Conservation (phyloP, 129 eudicot genomes). For the Arctium lappa region DNA sequence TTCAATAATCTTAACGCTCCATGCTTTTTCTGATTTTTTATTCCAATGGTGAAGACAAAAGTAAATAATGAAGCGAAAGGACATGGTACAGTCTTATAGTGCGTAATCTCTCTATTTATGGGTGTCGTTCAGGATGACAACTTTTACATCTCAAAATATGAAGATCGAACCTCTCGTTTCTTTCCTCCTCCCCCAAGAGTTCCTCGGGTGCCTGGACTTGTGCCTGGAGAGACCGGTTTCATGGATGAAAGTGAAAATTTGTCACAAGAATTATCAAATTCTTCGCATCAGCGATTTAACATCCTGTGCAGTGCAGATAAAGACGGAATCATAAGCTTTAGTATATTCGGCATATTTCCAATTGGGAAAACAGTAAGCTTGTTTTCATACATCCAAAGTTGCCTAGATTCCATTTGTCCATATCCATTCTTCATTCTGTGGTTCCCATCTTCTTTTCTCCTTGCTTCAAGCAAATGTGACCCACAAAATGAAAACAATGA, state of each 20-base stretch:
- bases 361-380: conserved; percentile 83
- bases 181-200: conserved; percentile 93
- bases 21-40: background rate
- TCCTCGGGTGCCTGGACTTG: conserved; percentile 86
- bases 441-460: background rate
- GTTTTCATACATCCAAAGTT: background rate
- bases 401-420: background rate
- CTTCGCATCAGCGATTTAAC: conserved; percentile 75
- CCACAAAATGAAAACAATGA: background rate
- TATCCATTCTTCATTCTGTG: conserved; percentile 10
- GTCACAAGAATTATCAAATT: conserved; percentile 64
- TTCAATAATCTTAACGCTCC: background rate
- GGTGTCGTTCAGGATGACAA: conserved; percentile 50
- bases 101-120: background rate
- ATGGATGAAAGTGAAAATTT: conserved; percentile 81
- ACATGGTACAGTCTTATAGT: background rate
- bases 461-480: background rate
- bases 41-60: background rate
- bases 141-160: conserved; percentile 41
- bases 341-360: conserved; percentile 93
- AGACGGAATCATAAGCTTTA: conserved; percentile 77
- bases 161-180: conserved; percentile 92
- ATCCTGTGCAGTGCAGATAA: conserved; percentile 88
- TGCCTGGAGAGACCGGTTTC: conserved; percentile 78
- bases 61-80: background rate